A percentile compares a stretch with the other conserved stretches of the same genome.
Evolutionary conservation across 2,329 filamentous ascomycete genomes (phyloP).

Genomic region (Aspergillus latus): DNA sequence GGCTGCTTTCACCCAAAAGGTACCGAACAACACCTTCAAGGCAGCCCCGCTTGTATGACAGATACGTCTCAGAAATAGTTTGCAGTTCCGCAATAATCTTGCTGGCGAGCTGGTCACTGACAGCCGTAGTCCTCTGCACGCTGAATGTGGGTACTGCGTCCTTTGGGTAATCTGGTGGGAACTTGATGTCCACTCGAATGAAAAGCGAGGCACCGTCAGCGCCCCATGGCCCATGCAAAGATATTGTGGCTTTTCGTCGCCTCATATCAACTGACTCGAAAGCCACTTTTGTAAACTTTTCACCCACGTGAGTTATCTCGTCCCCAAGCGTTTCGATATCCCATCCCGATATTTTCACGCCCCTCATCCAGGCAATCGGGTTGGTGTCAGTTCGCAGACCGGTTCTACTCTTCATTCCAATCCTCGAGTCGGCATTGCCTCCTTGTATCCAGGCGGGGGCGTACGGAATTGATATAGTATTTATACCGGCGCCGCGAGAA

Average conservation of each 20-base stretch:
- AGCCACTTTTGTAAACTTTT: conserved; percentile 60
- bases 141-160: conserved; percentile 52
- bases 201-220: conserved; percentile 53
- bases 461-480: conserved; percentile 54
- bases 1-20: conserved; percentile 57
- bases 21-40: conserved; percentile 64
- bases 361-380: conserved; percentile 65
- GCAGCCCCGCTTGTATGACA: conserved; percentile 54
- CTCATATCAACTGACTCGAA: conserved; percentile 61
- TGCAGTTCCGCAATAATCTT: conserved; percentile 53
- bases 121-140: conserved; percentile 58
- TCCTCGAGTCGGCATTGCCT: conserved; percentile 49
- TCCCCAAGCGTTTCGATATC: conserved; percentile 57
- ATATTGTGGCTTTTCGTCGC: conserved; percentile 55
- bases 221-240: conserved; percentile 62
- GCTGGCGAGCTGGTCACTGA: conserved; percentile 52
- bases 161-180: conserved; percentile 58
- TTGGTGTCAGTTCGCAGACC: conserved; percentile 53
- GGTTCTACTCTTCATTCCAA: conserved; percentile 51
- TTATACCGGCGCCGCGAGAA: conserved; percentile 44
- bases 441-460: conserved; percentile 48
- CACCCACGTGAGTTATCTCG: conserved; percentile 61
- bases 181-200: conserved; percentile 58
- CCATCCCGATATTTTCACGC: conserved; percentile 60
- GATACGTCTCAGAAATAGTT: conserved; percentile 56